Conservation (phyloP, 2,329 filamentous ascomycete species). For the Colletotrichum cordylinicola region DNA sequence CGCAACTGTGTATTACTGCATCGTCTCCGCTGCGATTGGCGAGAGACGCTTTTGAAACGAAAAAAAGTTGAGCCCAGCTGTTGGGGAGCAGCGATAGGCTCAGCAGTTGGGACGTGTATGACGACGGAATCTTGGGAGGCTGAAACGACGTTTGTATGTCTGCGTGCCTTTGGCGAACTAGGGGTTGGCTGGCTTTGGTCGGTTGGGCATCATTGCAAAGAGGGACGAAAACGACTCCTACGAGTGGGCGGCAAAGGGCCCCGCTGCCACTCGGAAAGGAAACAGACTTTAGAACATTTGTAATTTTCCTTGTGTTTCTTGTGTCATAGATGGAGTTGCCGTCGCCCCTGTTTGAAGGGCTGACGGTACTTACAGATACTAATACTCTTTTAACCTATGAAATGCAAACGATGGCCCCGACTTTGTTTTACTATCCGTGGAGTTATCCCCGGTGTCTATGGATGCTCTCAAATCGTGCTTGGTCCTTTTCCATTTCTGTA, state of each 20-base stretch:
- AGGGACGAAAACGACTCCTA: conserved; percentile 12
- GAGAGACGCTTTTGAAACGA: conserved; percentile 12
- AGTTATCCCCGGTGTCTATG: not conserved
- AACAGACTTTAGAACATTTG: conserved; percentile 20
- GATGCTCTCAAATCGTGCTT: not conserved
- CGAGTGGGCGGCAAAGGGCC: not conserved
- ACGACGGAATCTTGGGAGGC: conserved; percentile 20
- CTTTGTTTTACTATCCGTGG: not conserved
- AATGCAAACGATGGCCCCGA: not conserved
- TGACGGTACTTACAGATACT: conserved; percentile 7
- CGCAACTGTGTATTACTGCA: conserved; percentile 20
- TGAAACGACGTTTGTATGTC: conserved; percentile 23
- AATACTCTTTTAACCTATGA: conserved; percentile 11
- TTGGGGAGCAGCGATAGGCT: not conserved
- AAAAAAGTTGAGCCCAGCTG: conserved; percentile 14
- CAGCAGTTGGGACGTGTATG: conserved; percentile 22
- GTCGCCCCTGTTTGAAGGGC: not conserved
- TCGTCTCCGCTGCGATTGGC: not conserved
- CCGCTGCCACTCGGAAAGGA: not conserved
- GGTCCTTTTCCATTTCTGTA: too few relatives aligned
- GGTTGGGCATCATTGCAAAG: conserved; percentile 20
- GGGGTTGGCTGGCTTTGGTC: conserved; percentile 16
- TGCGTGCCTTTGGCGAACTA: conserved; percentile 22
- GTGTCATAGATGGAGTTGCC: conserved; percentile 16
- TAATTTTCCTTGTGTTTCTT: conserved; percentile 18